Evolutionary conservation across 2,329 filamentous ascomycete species (phyloP).

Genomic region (Alternaria sp.): DNA sequence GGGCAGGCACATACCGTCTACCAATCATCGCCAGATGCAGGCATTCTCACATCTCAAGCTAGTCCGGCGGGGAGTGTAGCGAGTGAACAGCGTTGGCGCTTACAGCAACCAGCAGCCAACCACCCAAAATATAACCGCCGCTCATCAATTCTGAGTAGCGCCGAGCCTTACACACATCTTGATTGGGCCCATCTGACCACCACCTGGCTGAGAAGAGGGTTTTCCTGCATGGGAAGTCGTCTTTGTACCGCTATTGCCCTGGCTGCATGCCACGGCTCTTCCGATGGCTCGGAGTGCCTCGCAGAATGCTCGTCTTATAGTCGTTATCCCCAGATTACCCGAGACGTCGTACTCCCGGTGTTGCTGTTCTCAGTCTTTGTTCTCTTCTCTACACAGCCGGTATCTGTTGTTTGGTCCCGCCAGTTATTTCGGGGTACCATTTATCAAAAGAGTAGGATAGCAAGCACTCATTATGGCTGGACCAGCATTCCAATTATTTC

Average conservation of each 20-base stretch:
- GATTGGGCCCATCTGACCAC: constrained; percentile 39
- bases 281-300: constrained; percentile 4
- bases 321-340: constrained; percentile 43
- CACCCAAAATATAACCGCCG: constrained; percentile 47
- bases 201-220: constrained; percentile 33
- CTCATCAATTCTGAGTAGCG: constrained; percentile 37
- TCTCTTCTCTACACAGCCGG: constrained; percentile 16
- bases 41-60: constrained; percentile 19
- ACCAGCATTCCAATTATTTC: constrained; percentile 47
- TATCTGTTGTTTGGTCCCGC: constrained; percentile 15
- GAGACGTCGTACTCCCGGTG: constrained; percentile 21
- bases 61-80: constrained; percentile 35
- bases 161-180: constrained; percentile 36
- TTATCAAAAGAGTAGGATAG: constrained; percentile 22
- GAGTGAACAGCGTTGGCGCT: constrained; percentile 43
- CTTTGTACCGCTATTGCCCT: constrained; percentile 44
- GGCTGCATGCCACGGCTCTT: constrained; percentile 19
- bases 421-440: constrained; percentile 24
- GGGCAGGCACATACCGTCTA: constrained; percentile 31
- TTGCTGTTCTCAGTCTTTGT: constrained; percentile 19
- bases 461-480: constrained; percentile 39
- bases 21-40: constrained; percentile 34
- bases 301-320: constrained; percentile 38
- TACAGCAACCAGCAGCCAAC: constrained; percentile 42
- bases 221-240: constrained; percentile 40